Evolutionary conservation across 2,329 filamentous ascomycete genomes (phyloP), one percentile per base, ranked within the genome.

Genomic region (Botryosphaeria dothidea): DNA sequence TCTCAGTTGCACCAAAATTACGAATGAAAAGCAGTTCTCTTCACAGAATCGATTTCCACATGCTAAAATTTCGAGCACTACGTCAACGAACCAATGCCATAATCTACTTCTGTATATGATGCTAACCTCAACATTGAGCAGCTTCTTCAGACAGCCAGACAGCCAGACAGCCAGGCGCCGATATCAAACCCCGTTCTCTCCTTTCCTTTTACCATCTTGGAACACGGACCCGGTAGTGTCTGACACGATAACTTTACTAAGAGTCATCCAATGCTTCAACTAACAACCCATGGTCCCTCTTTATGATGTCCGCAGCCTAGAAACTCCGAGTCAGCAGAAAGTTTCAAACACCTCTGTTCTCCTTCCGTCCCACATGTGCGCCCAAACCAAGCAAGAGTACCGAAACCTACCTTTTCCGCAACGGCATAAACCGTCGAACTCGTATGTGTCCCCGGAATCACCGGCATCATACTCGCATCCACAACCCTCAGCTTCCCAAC

Each of bases 341-440:
- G 25, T 17, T 15, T 56, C 51, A 41, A 27, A 11, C 17, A 43
- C 54, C 17, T 17, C 6, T 52, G 11, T 11, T 25, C 9, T 38
- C 31, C 5, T 17, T 17, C 7, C 31, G 27, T 25, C 4, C 9
- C 27, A 17, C 23, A 25, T 5, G 11, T 3, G 23, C 6, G 3
- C 15, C 13, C 48, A 3, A 52, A 25, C 13, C 2, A 34, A 34
- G 15, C 11, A 21, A 52, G 17, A 34, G 15, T 15, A 2, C 46
- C 27, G 13, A 36, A 2, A 27, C 21, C 15, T 25, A 31, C 31
- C 51, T 56, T 36, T 19, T 56, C 51, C 34, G 21, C 51, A 45
- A 75, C 66, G 29, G 72, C 73, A 65, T 75, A 76, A 67, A 75
- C 71, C 1, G 72, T 75, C 1, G 71, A 66, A 46, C 73, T 71